phyloP scores from a whole-genome alignment of 805 yeast genomes.

The Ogataea kodamae region DNA sequence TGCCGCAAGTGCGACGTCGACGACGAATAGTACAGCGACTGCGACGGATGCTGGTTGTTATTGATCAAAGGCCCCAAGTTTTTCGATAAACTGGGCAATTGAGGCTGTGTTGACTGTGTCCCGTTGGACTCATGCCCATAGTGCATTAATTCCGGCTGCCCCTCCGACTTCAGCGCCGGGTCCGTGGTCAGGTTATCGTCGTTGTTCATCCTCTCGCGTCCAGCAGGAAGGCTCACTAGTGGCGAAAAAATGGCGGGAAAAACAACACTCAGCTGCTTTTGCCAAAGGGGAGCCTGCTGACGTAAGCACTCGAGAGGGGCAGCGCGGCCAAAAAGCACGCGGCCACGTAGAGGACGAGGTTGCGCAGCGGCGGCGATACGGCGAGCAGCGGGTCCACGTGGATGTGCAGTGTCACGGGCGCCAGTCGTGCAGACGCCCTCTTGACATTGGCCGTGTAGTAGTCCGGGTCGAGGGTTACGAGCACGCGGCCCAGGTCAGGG shows the following conservation, averaged over 20 bases:
- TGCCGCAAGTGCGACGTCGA: slow-evolving; percentile 21
- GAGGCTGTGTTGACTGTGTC: slow-evolving; percentile 24
- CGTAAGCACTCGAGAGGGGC: slow-evolving; percentile 3
- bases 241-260: slow-evolving; percentile 10
- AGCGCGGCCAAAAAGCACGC: slow-evolving; percentile 9
- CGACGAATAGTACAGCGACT: slow-evolving; percentile 13
- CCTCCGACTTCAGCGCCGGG: slow-evolving; percentile 16
- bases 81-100: slow-evolving; percentile 16
- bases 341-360: slow-evolving; percentile 8
- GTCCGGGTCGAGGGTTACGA: slow-evolving; percentile 16
- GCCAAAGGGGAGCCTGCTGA: slow-evolving; percentile 8
- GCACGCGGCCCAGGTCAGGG: slow-evolving; percentile 3
- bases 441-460: slow-evolving; percentile 19
- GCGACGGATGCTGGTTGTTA: slow-evolving; percentile 5
- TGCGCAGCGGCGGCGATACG: slow-evolving; percentile 13
- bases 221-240: slow-evolving; percentile 3
- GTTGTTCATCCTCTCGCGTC: slow-evolving; percentile 12
- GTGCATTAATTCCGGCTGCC: slow-evolving; percentile 13
- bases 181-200: slow-evolving; percentile 19
- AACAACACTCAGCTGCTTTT: slow-evolving; percentile 12
- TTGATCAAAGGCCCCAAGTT: slow-evolving; percentile 13
- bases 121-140: slow-evolving; percentile 6
- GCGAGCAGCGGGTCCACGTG: slow-evolving; percentile 11
- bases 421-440: slow-evolving; percentile 9
- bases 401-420: slow-evolving; percentile 15